Conservation (phyloP, 1,284 basidiomycete species). For the Pholiota adiposa region DNA sequence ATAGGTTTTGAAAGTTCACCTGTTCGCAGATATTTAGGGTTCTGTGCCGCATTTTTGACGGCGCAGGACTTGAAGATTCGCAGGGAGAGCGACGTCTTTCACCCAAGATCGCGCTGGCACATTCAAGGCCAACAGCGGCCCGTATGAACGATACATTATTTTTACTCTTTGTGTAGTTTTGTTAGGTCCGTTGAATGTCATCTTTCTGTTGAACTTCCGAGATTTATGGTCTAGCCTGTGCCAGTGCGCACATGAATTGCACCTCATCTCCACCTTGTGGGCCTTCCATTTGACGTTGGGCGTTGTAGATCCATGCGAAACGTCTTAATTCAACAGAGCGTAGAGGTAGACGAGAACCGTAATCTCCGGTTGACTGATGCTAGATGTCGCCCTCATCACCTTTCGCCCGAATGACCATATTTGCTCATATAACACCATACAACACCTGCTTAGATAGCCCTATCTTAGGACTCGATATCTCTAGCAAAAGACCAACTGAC, state of each 20-base stretch:
- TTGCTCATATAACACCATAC: background rate
- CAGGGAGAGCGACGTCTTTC: constrained; percentile 50
- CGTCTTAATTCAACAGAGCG: background rate
- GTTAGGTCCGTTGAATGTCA: background rate
- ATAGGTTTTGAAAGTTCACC: constrained; percentile 65
- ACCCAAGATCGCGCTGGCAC: constrained; percentile 49
- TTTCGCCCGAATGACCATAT: background rate
- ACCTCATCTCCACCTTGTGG: no score
- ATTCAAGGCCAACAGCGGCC: constrained; percentile 49
- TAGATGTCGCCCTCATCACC: background rate
- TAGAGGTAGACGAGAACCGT: background rate
- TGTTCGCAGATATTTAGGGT: constrained; percentile 74
- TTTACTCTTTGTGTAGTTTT: background rate
- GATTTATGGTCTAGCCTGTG: no score
- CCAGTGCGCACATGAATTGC: no score
- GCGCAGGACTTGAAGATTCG: constrained; percentile 54
- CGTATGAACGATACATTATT: constrained; percentile 56
- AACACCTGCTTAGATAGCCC: background rate
- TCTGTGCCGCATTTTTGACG: constrained; percentile 36
- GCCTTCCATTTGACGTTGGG: no score
- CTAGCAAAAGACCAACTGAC: background rate
- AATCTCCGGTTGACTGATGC: background rate
- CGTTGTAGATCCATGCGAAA: background rate
- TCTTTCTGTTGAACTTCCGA: background rate
- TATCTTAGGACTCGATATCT: background rate